Base-by-base conservation (phyloP, 208 protist species). In the Crithidia acanthocephali region DNA sequence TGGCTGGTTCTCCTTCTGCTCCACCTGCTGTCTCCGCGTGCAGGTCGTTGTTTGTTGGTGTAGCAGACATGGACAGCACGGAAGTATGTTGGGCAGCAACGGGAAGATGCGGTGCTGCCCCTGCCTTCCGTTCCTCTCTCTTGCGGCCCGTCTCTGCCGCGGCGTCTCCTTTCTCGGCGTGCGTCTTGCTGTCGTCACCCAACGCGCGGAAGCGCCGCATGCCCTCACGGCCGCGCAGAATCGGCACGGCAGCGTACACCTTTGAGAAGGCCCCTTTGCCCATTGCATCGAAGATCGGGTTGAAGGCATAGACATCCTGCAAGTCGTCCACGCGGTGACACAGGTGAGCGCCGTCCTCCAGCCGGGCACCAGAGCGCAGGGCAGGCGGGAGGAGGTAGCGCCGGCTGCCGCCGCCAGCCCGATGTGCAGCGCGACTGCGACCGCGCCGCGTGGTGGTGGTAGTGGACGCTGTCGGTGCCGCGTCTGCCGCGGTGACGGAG, bases 281-380 rank as follows among this genome's bases (percentile, higher is more conserved):
- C 44, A 95, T 76, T 47, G 70, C 65, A 59, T 95, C 90, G 30
- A 83, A 72, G 0, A 87, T 62, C 0, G 87, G 85, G 60, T 95
- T 79, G 79, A 91, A 95, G 47, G 80, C 74, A 76, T 93, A 95
- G 4, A 63, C 62, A 15, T 95, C 87, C 71, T 95, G 90, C 45
- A 95, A 44, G 62, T 80, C 81, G 30, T 83, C 75, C n/a, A 91
- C 78, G n/a, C 68, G 72, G 16, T 71, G 70, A 61, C 76, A 89
- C 6, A 78, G 9, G 40, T 89, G 80, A 0, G 72, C 68, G 42
- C 32, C 64, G n/a, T 72, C 61, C 32, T 66, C 52, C 4, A 30
- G 66, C 40, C 37, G 11, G 3, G 6, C 44, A 16, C 58, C 20
- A 22, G 64, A 48, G 60, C 60, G 61, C 23, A 62, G 47, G 9